A percentile compares a stretch with the other conserved stretches of the same genome.
Conservation (phyloP, 176 grass and related monocot genomes). For the Carex pumila region DNA sequence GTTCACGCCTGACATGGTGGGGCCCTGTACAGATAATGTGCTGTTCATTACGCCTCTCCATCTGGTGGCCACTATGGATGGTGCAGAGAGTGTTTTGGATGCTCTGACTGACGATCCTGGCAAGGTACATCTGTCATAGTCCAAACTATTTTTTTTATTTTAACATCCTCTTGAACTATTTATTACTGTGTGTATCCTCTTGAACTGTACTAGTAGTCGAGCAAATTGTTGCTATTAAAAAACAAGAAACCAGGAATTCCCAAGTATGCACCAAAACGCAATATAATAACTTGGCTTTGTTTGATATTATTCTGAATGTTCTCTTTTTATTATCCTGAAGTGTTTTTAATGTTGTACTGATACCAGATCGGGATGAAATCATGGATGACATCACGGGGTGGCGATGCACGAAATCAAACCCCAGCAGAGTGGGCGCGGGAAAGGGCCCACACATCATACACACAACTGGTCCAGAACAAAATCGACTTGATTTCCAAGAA, state of each 20-base stretch:
- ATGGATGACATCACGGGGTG: slow-evolving; percentile 57
- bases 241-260: neutral
- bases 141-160: neutral
- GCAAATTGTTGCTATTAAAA: neutral
- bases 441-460: slow-evolving; percentile 49
- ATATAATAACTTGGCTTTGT: neutral
- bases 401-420: slow-evolving; percentile 32
- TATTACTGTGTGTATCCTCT: neutral
- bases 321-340: neutral
- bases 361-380: slow-evolving; percentile 55
- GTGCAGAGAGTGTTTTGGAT: slow-evolving; percentile 49
- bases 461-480: slow-evolving; percentile 67
- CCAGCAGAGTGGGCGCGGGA: slow-evolving; percentile 61
- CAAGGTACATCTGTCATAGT: slow-evolving; percentile 33
- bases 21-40: slow-evolving; percentile 15
- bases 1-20: slow-evolving; percentile 51
- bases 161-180: neutral
- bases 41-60: slow-evolving; percentile 60
- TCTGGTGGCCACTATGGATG: slow-evolving; percentile 43
- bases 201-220: neutral
- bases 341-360: neutral
- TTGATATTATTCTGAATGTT: neutral
- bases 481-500: slow-evolving; percentile 33
- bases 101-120: slow-evolving; percentile 67
- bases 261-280: neutral